Evolutionary conservation across 2,329 filamentous ascomycete species (phyloP).

Genomic region (Aureobasidium zeae): DNA sequence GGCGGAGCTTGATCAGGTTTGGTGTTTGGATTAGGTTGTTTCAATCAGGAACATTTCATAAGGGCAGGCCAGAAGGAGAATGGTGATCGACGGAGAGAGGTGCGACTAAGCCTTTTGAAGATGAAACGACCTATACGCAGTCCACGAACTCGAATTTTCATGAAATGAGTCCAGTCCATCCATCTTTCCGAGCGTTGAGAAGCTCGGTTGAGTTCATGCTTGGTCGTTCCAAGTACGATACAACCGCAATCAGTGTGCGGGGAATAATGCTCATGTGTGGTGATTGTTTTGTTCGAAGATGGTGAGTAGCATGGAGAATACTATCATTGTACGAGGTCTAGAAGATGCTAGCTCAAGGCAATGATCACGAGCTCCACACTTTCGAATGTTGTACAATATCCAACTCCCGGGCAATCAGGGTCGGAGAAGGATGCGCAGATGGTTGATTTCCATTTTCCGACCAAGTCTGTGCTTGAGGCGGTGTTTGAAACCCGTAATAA

Average conservation of each 20-base stretch:
- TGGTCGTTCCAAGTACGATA: neutral
- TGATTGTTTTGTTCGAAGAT: too few relatives aligned
- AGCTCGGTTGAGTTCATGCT: slow-evolving; percentile 2
- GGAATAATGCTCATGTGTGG: neutral
- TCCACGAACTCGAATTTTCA: neutral
- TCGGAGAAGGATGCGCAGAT: neutral
- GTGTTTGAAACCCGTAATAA: slow-evolving; percentile 10
- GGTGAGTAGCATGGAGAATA: too few relatives aligned
- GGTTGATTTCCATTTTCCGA: neutral
- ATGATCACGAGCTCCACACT: too few relatives aligned
- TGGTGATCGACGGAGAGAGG: slow-evolving; percentile 11
- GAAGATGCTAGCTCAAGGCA: too few relatives aligned
- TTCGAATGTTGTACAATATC: too few relatives aligned
- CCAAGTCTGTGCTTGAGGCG: slow-evolving; percentile 7
- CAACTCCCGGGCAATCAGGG: too few relatives aligned
- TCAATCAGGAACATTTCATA: slow-evolving; percentile 1
- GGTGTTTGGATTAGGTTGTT: slow-evolving; percentile 1
- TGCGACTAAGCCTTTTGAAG: slow-evolving; percentile 2
- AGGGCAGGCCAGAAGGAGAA: neutral
- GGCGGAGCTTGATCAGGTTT: neutral
- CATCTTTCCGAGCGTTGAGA: neutral
- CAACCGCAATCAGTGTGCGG: neutral
- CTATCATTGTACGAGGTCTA: too few relatives aligned
- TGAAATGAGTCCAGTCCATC: neutral
- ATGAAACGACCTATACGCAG: slow-evolving; percentile 1